Base-by-base conservation (phyloP, 106 monocot species). In the Dactylorhiza incarnata region DNA sequence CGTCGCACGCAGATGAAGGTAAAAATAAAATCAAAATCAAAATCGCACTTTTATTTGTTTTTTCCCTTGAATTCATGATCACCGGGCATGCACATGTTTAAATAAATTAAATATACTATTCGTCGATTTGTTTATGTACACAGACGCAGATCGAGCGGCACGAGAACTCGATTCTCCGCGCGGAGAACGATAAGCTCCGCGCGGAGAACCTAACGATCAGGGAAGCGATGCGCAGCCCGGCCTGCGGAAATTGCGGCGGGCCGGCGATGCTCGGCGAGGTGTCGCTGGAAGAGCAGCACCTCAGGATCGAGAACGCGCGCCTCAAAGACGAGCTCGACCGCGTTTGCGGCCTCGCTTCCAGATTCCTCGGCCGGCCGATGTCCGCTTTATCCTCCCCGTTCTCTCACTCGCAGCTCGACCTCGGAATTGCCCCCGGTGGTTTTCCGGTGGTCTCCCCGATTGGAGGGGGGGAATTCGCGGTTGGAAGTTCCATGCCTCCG, bases 1-100 rank as follows among this genome's bases (percentile, higher is more conserved):
- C 76, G 93, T 0, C 87, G 96, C n/a, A 96, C 96, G 7, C 96
- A 96, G 79, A 90, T 96, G 93, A 96, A 96, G 96, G 95, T 90
- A 49, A 15, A 47, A 26, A 66, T 4, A 15, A 50, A 12, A 16
- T 1, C 14, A n/a, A 19, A 48, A 46, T 37, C 12, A 7, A n/a
- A n/a, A 23, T 56, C 7, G 14, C 0, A 25, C 0, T 67, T 49
- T 8, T 7, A 43, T 23, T 13, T 3, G 22, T 59, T 14, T 76
- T 3, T 53, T 53, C 52, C 15, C 52, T 56, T 56, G 16, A 22
- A 0, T 58, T 22, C n/a, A n/a, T 22, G 29, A 2, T 29, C 2
- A 29, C 29, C 29, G 14, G 23, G 6, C 17, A 5, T 74, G 73
- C 25, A n/a, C n/a, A n/a, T 20, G n/a, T 59, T 45, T 56, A 5